Evolutionary conservation across 2,329 filamentous ascomycete species (phyloP), one percentile per base, ranked within the genome.

Genomic region (Claviceps pazoutovae): DNA sequence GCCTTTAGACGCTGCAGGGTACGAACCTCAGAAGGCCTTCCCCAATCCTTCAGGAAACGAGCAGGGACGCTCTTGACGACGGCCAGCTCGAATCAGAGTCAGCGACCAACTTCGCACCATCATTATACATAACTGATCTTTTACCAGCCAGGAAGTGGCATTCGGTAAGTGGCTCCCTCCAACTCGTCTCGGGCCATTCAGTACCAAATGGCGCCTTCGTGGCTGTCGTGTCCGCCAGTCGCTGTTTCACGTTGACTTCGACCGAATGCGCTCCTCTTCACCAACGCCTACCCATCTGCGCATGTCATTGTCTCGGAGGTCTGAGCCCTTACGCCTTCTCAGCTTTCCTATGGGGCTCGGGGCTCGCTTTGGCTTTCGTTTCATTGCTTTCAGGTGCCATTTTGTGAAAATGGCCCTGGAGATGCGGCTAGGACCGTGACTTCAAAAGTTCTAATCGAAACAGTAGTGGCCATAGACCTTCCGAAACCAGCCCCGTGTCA

Each of bases 391-490:
- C 49, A 63, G 64, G 63, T 59, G 57, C 56, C 56, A 54, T 51
- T 56, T 53, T 56, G 52, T 41, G 53, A 54, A 51, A 51, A 50
- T 54, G 56, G 56, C 53, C 61, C 59, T 62, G 59, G 57, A 57
- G 60, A 61, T 61, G 61, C 59, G 56, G 60, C 55, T n/a, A 60
- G 45, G 39, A 58, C 54, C 50, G 54, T 52, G 55, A 46, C 45
- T 8, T 56, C 57, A 51, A 54, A 60, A 54, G 9, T n/a, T 56
- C 61, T 55, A 56, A 60, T 54, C 53, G 60, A 56, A 57, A 55
- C 56, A 53, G 54, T 54, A 55, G 61, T 56, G 57, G 58, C 62
- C 57, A 62, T 57, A 46, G 53, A 49, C 54, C 51, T 54, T 52
- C 59, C 60, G 58, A 46, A 26, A 26, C 13, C 7, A 43, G 47